These are phyloP conservation scores for Phtheirospermum japonicum DNA, from an alignment of 257 asterid species.

Conservation along the genomic window DNA sequence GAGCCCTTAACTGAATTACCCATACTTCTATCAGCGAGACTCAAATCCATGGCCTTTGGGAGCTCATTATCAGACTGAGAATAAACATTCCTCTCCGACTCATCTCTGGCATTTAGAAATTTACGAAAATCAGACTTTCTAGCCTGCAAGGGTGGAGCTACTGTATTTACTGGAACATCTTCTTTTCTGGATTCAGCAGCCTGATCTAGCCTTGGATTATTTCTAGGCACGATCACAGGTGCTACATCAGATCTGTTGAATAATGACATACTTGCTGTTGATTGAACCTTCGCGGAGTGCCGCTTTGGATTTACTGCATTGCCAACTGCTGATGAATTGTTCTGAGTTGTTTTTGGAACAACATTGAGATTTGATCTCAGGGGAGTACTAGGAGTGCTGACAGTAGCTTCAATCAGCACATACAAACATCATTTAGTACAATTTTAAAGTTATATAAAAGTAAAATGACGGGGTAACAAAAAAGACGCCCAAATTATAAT, in stretches of 20 bases:
- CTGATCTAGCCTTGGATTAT: constrained; percentile 63
- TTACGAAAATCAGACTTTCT: constrained; percentile 61
- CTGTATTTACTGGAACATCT: constrained; percentile 60
- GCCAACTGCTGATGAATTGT: constrained; percentile 43
- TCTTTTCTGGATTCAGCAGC: constrained; percentile 76
- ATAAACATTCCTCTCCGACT: constrained; percentile 49
- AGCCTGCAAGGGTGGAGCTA: constrained; percentile 58
- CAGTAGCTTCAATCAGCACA: constrained; percentile 55
- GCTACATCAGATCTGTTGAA: constrained; percentile 65
- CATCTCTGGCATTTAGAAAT: constrained; percentile 53
- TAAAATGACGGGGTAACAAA: constrained; percentile 6
- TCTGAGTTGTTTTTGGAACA: constrained; percentile 52
- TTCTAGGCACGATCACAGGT: constrained; percentile 84
- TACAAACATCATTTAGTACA: constrained; percentile 26
- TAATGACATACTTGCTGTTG: constrained; percentile 42
- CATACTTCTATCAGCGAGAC: constrained; percentile 46
- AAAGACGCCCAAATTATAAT: constrained; percentile 15
- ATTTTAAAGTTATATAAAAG: constrained; percentile 6
- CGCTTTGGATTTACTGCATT: constrained; percentile 55
- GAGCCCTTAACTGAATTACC: constrained; percentile 50
- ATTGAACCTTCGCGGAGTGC: constrained; percentile 59
- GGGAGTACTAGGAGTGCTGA: constrained; percentile 67
- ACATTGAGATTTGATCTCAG: constrained; percentile 54
- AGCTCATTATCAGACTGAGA: constrained; percentile 50
- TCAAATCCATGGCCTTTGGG: constrained; percentile 43